Evolutionary conservation across 305 asterid genomes (phyloP).

Genomic region (Coffea humblotiana): DNA sequence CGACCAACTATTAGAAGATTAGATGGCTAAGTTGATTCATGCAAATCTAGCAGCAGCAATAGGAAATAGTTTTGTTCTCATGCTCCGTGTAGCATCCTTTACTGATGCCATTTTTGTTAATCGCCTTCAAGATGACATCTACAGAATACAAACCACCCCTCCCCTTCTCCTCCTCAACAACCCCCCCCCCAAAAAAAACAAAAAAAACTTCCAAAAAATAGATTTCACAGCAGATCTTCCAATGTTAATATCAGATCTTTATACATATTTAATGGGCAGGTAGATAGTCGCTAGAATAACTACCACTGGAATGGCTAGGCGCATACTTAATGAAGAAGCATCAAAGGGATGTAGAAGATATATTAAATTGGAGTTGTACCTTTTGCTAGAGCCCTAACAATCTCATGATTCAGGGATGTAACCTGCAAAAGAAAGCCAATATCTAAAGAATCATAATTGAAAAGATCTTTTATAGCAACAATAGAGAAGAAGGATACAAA

Average conservation of each 20-base stretch:
- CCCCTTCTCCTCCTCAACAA: too few relatives aligned
- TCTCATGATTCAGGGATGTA: conserved; percentile 85
- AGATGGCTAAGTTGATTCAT: background rate
- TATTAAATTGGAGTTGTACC: conserved; percentile 37
- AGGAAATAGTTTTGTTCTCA: background rate
- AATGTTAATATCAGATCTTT: background rate
- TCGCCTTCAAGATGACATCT: background rate
- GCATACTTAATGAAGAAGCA: background rate
- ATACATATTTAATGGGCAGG: background rate
- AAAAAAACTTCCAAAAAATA: too few relatives aligned
- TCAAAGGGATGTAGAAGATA: background rate
- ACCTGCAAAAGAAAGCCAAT: conserved; percentile 48
- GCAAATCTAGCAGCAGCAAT: background rate
- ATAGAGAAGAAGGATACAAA: background rate
- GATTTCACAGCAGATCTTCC: background rate
- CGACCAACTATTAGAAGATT: background rate
- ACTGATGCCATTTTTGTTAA: background rate
- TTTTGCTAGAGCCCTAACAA: conserved; percentile 90
- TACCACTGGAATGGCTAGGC: background rate
- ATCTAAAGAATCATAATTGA: background rate
- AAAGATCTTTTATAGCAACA: background rate
- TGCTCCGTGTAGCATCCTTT: background rate
- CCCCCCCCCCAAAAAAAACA: too few relatives aligned
- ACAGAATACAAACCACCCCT: background rate
- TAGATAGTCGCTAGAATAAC: background rate